These are phyloP conservation scores for Pythium vanterpoolii DNA, from an alignment of 352 stramenopile species.

Conservation along the genomic window DNA sequence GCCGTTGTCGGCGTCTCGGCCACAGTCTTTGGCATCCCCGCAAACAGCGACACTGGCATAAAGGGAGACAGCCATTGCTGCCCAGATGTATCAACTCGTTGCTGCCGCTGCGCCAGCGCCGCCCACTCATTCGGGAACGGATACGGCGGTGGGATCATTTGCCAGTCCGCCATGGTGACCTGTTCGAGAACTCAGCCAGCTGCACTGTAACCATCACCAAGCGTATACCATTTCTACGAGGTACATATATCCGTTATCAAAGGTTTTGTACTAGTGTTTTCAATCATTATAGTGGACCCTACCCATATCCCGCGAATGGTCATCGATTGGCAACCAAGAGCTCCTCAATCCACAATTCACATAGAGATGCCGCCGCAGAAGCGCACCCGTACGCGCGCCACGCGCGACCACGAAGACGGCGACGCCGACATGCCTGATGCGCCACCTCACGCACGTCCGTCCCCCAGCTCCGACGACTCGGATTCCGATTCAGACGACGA, in stretches of 20 bases:
- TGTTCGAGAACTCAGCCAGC: no score
- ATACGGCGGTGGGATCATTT: constrained; percentile 69
- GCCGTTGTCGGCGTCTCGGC: neutral
- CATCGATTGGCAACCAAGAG: neutral
- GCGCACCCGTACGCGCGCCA: constrained; percentile 25
- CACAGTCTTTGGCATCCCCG: neutral
- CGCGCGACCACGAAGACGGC: constrained; percentile 29
- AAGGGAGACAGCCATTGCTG: constrained; percentile 47
- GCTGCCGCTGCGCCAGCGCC: constrained; percentile 35
- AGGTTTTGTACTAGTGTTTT: constrained; percentile 13
- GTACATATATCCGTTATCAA: neutral
- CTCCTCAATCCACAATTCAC: neutral
- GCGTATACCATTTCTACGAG: neutral
- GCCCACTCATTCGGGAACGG: constrained; percentile 73
- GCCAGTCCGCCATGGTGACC: neutral
- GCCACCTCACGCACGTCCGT: neutral
- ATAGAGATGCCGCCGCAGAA: constrained; percentile 36
- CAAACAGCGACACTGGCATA: constrained; percentile 11
- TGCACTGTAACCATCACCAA: neutral
- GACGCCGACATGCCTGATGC: constrained; percentile 27
- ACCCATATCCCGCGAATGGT: neutral
- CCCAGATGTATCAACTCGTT: neutral
- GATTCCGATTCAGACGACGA: constrained; percentile 52
- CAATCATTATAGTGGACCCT: neutral
- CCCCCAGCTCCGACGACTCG: constrained; percentile 23